Base-by-base conservation (phyloP, 2,329 filamentous ascomycete species). In the Diaporthe caulivora region DNA sequence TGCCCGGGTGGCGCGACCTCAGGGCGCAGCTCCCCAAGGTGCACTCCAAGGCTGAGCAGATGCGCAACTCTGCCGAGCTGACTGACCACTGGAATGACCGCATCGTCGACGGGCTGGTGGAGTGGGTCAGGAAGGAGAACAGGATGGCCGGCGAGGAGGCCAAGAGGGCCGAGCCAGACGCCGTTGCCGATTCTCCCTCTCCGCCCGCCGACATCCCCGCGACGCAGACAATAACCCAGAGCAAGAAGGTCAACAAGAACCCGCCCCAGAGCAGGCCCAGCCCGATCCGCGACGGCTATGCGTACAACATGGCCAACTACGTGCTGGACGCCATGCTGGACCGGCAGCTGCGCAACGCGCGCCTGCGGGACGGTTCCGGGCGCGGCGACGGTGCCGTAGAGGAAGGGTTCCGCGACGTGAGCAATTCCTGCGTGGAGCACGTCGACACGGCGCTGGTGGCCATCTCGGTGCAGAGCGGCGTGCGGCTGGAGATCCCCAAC, bases 41-140 rank as follows among this genome's bases (percentile, higher is more conserved):
- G 15, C 87, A 88, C 76, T 85, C 81, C 18, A 82, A 83, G 49
- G 83, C 86, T 2, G 88, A 89, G 75, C 86, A 91, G 75, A 81
- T 89, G 77, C 87, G 87, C 73, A 90, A 90, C 74, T 88, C 88
- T 2, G 85, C 86, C 1, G 83, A 85, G 64, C 78, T 91, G 53
- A 87, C 87, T 0, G 78, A 78, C 11, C 80, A 82, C 17, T 91
- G 89, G 89, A 89, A 91, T 75, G 76, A 80, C 6, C 76, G 80
- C 49, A 74, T 90, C 4, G 80, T 82, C n/a, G 80, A 79, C 9
- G 79, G 80, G 21, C 79, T 88, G 67, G 78, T 81, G 0, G 76
- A 81, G 10, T 91, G 89, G 89, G 80, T 82, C 55, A 78, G 80
- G 17, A 83, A 76, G 64, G 79, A 78, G 1, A 77, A 77, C 40